Conservation (phyloP, 2,329 filamentous ascomycete species). For the Ophiostoma populinum region DNA sequence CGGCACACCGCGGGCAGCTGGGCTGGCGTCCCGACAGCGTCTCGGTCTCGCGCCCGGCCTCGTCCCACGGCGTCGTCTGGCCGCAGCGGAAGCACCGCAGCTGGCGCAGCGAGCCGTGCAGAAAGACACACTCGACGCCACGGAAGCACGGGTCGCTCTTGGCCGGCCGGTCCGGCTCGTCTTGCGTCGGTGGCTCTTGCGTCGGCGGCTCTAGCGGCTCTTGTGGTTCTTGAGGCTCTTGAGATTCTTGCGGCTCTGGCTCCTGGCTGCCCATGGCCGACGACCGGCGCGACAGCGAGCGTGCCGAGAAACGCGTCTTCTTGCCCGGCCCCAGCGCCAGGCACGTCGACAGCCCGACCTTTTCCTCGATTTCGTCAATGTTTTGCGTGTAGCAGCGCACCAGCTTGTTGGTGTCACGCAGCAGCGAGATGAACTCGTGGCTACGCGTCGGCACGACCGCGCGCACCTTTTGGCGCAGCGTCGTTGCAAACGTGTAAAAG, state of each 20-base stretch:
- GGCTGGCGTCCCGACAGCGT: conserved; percentile 49
- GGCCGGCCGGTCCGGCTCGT: background rate
- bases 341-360: conserved; percentile 48
- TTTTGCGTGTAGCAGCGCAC: conserved; percentile 62
- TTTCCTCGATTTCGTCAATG: conserved; percentile 56
- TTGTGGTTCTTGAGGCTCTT: background rate
- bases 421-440: conserved; percentile 50
- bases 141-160: conserved; percentile 15
- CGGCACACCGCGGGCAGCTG: conserved; percentile 47
- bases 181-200: background rate
- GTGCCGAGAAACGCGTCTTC: conserved; percentile 37
- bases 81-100: conserved; percentile 48
- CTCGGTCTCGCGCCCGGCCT: conserved; percentile 33
- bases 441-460: conserved; percentile 47
- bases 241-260: background rate
- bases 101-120: conserved; percentile 50
- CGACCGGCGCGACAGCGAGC: conserved; percentile 10
- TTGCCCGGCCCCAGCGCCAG: conserved; percentile 44
- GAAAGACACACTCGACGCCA: conserved; percentile 49
- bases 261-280: background rate
- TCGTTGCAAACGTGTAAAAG: conserved; percentile 57
- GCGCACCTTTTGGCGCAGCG: conserved; percentile 44
- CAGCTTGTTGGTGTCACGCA: conserved; percentile 49
- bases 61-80: conserved; percentile 41
- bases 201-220: background rate